A percentile compares a stretch with the other conserved stretches of the same genome.
phyloP scores from a whole-genome alignment of 345 rosid species.

The Cardamine chenopodiifolia region DNA sequence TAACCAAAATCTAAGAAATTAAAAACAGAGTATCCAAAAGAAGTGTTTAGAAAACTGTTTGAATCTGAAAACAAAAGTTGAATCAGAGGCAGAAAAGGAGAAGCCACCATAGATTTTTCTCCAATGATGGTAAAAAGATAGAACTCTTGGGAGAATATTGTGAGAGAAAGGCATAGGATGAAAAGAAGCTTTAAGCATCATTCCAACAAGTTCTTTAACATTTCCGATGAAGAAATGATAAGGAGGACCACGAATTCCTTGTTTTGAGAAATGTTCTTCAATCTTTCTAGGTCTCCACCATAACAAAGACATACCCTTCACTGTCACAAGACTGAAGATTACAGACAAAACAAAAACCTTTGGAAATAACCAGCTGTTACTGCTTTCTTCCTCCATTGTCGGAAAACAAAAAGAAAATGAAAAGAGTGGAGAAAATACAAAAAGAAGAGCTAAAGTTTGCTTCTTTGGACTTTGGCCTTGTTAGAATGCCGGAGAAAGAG shows the following conservation, averaged over 20 bases:
- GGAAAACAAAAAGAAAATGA: not conserved
- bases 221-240: slow-evolving; percentile 93
- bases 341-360: slow-evolving; percentile 51
- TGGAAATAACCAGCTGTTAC: slow-evolving; percentile 41
- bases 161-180: slow-evolving; percentile 98
- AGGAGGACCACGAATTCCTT: slow-evolving; percentile 98
- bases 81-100: not conserved
- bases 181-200: slow-evolving; percentile 91
- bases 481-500: slow-evolving; percentile 49
- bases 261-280: slow-evolving; percentile 87
- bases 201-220: slow-evolving; percentile 82
- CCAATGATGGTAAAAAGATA: slow-evolving; percentile 96
- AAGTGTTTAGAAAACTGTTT: not conserved
- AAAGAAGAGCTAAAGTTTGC: slow-evolving; percentile 34
- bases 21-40: slow-evolving; percentile 27
- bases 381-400: slow-evolving; percentile 43
- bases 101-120: slow-evolving; percentile 83
- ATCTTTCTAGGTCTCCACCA: slow-evolving; percentile 98
- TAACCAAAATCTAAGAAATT: not conserved
- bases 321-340: slow-evolving; percentile 40
- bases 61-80: slow-evolving; percentile 3
- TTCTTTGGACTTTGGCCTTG: slow-evolving; percentile 37
- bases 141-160: slow-evolving; percentile 95
- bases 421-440: slow-evolving; percentile 19
- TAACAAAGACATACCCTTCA: slow-evolving; percentile 58